Evolutionary conservation across 2,329 filamentous ascomycete genomes (phyloP).

Genomic region (Botrytis deweyae): DNA sequence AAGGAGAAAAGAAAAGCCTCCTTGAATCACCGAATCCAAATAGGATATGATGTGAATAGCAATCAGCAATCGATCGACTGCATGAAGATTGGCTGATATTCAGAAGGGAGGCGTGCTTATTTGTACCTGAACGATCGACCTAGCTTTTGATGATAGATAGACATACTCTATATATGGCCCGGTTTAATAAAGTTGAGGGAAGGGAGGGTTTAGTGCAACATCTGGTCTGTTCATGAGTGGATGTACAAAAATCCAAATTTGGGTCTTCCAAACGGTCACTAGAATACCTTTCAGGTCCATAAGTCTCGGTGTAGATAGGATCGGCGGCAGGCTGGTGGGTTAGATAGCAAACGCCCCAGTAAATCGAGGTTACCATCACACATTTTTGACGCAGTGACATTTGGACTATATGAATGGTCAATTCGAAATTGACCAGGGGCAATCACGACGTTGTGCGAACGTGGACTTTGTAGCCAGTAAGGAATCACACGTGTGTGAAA

Average conservation of each 20-base stretch:
- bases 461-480: background rate
- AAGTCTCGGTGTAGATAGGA: background rate
- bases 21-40: background rate
- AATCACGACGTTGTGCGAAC: background rate
- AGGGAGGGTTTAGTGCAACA: background rate
- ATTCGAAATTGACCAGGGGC: background rate
- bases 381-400: background rate
- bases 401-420: background rate
- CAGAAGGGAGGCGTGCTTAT: background rate
- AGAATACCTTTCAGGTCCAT: background rate
- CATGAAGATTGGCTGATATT: background rate
- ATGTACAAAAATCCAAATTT: background rate
- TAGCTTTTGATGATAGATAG: background rate
- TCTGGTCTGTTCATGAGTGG: background rate
- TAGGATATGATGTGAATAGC: background rate
- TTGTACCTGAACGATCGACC: conserved; percentile 11
- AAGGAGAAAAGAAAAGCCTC: background rate
- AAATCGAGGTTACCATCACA: background rate
- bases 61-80: background rate
- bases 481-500: background rate
- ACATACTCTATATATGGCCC: background rate
- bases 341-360: background rate
- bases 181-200: background rate
- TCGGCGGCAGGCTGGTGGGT: background rate
- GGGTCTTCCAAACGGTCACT: background rate